phyloP scores from a whole-genome alignment of 768 basidiomycete genomes.

The Xerocomus potaroensis region DNA sequence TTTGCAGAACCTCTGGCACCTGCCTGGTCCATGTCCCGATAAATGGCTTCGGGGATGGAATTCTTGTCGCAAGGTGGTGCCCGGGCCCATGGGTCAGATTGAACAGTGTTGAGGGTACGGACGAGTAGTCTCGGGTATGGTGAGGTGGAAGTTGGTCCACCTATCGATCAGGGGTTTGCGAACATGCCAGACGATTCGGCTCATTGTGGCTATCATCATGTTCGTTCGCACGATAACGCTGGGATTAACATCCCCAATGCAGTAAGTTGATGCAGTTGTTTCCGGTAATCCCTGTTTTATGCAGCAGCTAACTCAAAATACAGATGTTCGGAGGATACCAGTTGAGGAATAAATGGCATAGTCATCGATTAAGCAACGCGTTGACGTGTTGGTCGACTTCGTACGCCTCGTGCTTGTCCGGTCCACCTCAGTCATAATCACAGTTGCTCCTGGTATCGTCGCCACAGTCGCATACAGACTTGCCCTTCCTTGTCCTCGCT shows the following conservation, averaged over 20 bases:
- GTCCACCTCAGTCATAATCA: slow-evolving; percentile 17
- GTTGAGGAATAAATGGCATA: background rate
- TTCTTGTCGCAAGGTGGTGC: slow-evolving; percentile 6
- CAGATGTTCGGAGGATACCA: slow-evolving; percentile 7
- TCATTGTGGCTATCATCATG: background rate
- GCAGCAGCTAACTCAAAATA: background rate
- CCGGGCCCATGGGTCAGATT: slow-evolving; percentile 3
- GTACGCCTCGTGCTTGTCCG: slow-evolving; percentile 19
- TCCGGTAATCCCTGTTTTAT: background rate
- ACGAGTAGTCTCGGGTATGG: background rate
- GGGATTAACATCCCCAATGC: background rate
- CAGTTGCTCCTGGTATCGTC: slow-evolving; percentile 12
- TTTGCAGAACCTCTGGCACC: background rate
- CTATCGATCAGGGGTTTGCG: background rate
- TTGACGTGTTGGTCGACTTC: slow-evolving; percentile 15
- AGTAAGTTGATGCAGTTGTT: slow-evolving; percentile 4
- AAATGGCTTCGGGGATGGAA: no score
- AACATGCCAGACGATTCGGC: background rate
- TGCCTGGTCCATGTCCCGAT: background rate
- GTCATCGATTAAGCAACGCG: slow-evolving; percentile 19
- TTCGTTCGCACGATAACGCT: background rate
- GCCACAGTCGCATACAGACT: slow-evolving; percentile 14
- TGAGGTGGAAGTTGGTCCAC: slow-evolving; percentile 2
- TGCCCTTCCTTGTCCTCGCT: slow-evolving; percentile 17
- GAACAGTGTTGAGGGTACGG: background rate